Evolutionary conservation across 2,329 filamentous ascomycete genomes (phyloP).

Genomic region (Pleomassaria siparia): DNA sequence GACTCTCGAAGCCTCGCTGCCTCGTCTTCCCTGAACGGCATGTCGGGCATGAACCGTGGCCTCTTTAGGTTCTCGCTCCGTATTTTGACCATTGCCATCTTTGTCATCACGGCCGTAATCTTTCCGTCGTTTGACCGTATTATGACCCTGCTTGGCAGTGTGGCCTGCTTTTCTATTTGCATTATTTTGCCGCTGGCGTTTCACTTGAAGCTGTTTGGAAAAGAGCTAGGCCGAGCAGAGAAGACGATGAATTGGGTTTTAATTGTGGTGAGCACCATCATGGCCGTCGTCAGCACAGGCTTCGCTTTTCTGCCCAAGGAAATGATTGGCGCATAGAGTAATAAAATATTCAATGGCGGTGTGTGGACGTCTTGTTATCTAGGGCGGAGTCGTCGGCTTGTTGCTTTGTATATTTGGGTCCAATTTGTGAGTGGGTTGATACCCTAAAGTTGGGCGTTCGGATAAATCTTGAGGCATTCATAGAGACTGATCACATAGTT

Average conservation of each 20-base stretch:
- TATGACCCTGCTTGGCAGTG: slow-evolving; percentile 87
- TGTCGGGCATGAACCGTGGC: slow-evolving; percentile 60
- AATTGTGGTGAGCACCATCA: slow-evolving; percentile 66
- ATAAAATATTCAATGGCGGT: neutral
- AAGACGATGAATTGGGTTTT: slow-evolving; percentile 67
- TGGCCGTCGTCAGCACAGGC: slow-evolving; percentile 77
- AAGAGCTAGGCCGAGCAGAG: slow-evolving; percentile 66
- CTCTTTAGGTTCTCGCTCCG: slow-evolving; percentile 64
- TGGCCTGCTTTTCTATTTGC: slow-evolving; percentile 91
- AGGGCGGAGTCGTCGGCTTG: neutral
- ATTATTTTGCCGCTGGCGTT: slow-evolving; percentile 87
- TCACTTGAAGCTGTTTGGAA: slow-evolving; percentile 84
- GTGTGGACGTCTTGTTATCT: neutral
- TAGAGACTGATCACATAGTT: too few relatives aligned
- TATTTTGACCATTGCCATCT: slow-evolving; percentile 66
- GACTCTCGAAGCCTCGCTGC: slow-evolving; percentile 58
- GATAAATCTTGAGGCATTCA: neutral
- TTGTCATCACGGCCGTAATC: slow-evolving; percentile 73
- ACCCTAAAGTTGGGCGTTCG: neutral
- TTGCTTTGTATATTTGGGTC: neutral
- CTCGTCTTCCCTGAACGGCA: slow-evolving; percentile 52
- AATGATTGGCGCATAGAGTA: slow-evolving; percentile 56
- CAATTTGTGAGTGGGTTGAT: neutral
- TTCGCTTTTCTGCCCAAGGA: slow-evolving; percentile 87
- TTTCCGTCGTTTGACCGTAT: slow-evolving; percentile 84